A percentile compares a stretch with the other conserved stretches of the same genome.
Evolutionary conservation across 2,329 filamentous ascomycete genomes (phyloP).

Genomic region (Curvularia lunata): DNA sequence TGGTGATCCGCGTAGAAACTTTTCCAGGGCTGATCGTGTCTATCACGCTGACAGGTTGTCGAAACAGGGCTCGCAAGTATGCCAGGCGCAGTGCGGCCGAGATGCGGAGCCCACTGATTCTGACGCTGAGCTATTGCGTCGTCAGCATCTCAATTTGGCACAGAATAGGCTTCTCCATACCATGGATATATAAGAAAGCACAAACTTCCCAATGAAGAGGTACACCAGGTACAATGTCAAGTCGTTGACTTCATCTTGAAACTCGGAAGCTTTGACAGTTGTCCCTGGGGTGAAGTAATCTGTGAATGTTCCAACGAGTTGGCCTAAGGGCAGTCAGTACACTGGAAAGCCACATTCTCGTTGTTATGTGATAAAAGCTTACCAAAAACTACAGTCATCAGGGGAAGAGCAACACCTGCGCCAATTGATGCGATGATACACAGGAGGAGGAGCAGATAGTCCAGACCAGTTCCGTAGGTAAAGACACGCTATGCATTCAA

Average conservation of each 20-base stretch:
- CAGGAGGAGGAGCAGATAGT: conserved; percentile 37
- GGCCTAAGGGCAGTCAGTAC: conserved; percentile 27
- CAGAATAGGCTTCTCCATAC: conserved; percentile 17
- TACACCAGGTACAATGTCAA: conserved; percentile 41
- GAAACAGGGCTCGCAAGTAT: conserved; percentile 58
- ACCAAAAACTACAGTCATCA: conserved; percentile 68
- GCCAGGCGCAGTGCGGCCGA: conserved; percentile 58
- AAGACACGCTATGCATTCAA: conserved; percentile 40
- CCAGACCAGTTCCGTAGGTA: conserved; percentile 41
- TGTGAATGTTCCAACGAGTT: conserved; percentile 61
- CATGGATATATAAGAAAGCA: conserved; percentile 44
- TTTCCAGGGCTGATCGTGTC: conserved; percentile 58
- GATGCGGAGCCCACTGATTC: conserved; percentile 58
- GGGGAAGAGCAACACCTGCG: conserved; percentile 52
- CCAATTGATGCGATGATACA: conserved; percentile 43
- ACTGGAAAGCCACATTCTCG: neutral
- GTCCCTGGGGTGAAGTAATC: conserved; percentile 59
- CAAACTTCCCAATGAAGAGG: conserved; percentile 47
- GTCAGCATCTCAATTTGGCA: conserved; percentile 1
- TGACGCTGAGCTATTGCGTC: conserved; percentile 53
- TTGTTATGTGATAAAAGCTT: conserved; percentile 16
- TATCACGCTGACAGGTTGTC: conserved; percentile 57
- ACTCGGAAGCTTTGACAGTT: conserved; percentile 55
- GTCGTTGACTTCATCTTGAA: conserved; percentile 57
- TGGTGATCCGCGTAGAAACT: conserved; percentile 60